Conservation (phyloP, 371 early-diverging fungal genomes). For the Mucor sp. region DNA sequence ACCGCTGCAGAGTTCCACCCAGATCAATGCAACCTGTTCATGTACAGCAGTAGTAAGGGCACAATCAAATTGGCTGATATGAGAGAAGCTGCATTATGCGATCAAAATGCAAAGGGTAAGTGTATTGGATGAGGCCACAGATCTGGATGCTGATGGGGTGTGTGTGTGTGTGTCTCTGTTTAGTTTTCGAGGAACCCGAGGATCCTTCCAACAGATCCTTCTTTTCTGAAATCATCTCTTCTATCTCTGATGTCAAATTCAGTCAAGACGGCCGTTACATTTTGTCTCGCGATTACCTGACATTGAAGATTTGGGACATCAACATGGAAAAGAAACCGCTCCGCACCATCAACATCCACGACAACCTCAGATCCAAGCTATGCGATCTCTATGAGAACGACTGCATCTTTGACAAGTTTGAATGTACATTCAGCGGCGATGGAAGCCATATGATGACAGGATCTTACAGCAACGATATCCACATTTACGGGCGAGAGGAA, state of each 20-base stretch:
- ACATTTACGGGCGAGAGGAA: constrained; percentile 77
- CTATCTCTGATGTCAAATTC: constrained; percentile 96
- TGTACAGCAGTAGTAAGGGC: constrained; percentile 93
- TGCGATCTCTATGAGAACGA: constrained; percentile 99
- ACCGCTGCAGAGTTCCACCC: constrained; percentile 95
- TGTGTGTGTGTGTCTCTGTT: no score
- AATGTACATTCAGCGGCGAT: constrained; percentile 95
- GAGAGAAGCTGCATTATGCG: constrained; percentile 86
- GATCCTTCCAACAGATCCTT: constrained; percentile 93
- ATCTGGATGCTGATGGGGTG: neutral
- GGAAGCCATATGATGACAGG: constrained; percentile 90
- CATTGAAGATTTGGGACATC: constrained; percentile 97
- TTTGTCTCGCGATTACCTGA: constrained; percentile 94
- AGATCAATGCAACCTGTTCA: constrained; percentile 82
- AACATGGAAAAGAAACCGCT: constrained; percentile 95
- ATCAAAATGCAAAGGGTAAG: constrained; percentile 72
- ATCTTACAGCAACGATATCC: constrained; percentile 95
- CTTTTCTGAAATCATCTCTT: constrained; percentile 98
- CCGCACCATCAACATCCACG: constrained; percentile 93
- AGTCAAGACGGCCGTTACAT: constrained; percentile 96
- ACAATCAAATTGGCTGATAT: constrained; percentile 89
- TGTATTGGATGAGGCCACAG: neutral
- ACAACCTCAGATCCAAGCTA: constrained; percentile 90
- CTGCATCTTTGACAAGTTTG: constrained; percentile 99
- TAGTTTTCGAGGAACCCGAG: constrained; percentile 94